Evolutionary conservation across 202 grass and related monocot species (phyloP).

Genomic region (Setaria viridis): DNA sequence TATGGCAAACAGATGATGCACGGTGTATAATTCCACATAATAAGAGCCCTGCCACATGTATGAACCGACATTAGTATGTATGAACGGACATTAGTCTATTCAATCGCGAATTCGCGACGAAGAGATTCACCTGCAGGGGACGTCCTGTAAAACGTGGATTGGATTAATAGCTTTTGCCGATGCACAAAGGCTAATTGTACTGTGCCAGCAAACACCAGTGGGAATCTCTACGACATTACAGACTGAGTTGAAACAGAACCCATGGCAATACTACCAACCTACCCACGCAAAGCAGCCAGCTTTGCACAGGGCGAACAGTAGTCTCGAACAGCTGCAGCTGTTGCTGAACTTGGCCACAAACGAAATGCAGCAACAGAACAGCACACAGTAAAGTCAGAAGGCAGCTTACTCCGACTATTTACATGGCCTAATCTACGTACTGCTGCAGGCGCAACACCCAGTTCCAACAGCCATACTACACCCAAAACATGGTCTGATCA

Average conservation of each 20-base stretch:
- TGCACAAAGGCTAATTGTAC: neutral
- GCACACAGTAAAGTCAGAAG: neutral
- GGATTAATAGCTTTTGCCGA: no score
- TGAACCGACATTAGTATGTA: no score
- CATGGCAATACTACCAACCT: neutral
- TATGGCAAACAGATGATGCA: no score
- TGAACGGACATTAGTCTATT: no score
- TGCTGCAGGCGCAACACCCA: constrained; percentile 10
- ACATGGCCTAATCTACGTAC: neutral
- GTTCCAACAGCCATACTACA: neutral
- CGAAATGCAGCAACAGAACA: neutral
- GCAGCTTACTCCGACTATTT: neutral
- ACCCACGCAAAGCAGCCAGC: neutral
- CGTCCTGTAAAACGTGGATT: no score
- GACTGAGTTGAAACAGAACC: neutral
- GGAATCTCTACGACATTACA: neutral
- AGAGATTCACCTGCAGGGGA: no score
- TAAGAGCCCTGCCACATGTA: no score
- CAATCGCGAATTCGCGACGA: no score
- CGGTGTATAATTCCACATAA: no score
- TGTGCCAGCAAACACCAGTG: neutral
- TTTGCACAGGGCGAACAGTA: neutral
- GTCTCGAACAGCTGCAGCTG: neutral
- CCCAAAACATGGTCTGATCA: constrained; percentile 9
- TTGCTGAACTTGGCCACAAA: neutral